Base-by-base conservation (phyloP, 2,329 filamentous ascomycete species). In the Apiospora sp. region DNA sequence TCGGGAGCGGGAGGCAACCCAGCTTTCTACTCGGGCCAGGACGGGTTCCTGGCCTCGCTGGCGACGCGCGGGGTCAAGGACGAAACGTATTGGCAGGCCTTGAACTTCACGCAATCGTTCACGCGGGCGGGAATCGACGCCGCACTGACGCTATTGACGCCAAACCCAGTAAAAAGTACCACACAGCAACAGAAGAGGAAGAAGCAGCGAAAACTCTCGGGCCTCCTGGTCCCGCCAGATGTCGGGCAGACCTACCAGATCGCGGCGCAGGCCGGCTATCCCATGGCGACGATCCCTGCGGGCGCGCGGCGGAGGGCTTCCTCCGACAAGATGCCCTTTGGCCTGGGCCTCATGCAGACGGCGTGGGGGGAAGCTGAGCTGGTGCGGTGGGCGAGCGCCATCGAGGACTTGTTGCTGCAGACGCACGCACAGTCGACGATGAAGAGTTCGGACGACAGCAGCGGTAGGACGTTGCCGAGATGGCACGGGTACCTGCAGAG, bases 261-360 rank as follows among this genome's bases (percentile, higher is more conserved):
- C 73, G 91, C 92, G 0, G 93, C 93, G 0, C 92, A 94, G 81
- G 93, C 93, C 6, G 92, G 92, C 0, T 95, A 94, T 78, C 93
- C 92, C 0, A 87, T 93, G 78, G 85, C 94, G 69, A 93, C 92
- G 0, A 79, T 95, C 0, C 93, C 93, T 0, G 90, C 87, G 0
- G 91, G 91, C 1, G 83, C 90, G 7, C 84, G 88, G 4, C 27
- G 4, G 27, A 30, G 27, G 27, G 2, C 27, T 75, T 75, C 81
- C 12, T 82, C 79, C 79, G 16, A 87, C 86, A 4, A 89, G 8
- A 91, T 92, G 88, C 89, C 89, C 0, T 91, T 90, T 74, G 90
- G 90, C 1, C 79, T 92, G 37, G 89, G 85, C 0, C 83, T 92
- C 80, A 81, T 85, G 80, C 84, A 90, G 70, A 92, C 90, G 1